Evolutionary conservation across 2,329 filamentous ascomycete genomes (phyloP), one percentile per base, ranked within the genome.

Genomic region (Fusarium continuum): DNA sequence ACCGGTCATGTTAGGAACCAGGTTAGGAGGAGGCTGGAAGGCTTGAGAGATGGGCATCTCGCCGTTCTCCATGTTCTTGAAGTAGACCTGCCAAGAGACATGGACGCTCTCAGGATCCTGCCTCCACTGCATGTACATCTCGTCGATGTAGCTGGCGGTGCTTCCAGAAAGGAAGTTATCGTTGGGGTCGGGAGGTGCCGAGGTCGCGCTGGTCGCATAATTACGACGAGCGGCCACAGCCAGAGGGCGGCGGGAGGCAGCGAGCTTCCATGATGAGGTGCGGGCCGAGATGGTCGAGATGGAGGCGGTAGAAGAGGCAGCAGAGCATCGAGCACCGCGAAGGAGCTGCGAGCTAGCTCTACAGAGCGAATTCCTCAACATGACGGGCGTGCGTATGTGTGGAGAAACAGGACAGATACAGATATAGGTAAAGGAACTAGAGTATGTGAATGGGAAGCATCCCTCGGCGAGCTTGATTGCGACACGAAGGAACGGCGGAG

Each of bases 51-150:
- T 92, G 75, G 94, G 94, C 92, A 99, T 98, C 74, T 95, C 91
- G 77, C 95, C 95, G 68, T 88, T 91, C 83, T 99, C 95, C 91
- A 99, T 97, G 82, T 99, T 99, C 82, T 89, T 92, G 86, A 99
- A 99, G 86, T 99, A 99, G 76, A 96, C 89, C 82, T 97, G 94
- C 95, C 95, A 99, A 77, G 95, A 99, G 72, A 97, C 85, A 80
- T 99, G 95, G 57, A 99, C 95, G 75, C 92, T 97, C 72, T 88
- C 86, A 47, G 95, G 93, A 72, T 99, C 93, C 66, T 91, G 84
- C 81, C 94, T 97, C 95, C 95, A 99, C 76, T 93, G 89, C 82
- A 97, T 83, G 80, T 99, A 99, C 95, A 99, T 99, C 83, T 97
- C 95, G 79, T 99, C 95, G 76, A 99, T 92, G 82, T 99, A 99